phyloP scores from a whole-genome alignment of 2,329 filamentous ascomycete genomes.

The Beauveria asiatica region DNA sequence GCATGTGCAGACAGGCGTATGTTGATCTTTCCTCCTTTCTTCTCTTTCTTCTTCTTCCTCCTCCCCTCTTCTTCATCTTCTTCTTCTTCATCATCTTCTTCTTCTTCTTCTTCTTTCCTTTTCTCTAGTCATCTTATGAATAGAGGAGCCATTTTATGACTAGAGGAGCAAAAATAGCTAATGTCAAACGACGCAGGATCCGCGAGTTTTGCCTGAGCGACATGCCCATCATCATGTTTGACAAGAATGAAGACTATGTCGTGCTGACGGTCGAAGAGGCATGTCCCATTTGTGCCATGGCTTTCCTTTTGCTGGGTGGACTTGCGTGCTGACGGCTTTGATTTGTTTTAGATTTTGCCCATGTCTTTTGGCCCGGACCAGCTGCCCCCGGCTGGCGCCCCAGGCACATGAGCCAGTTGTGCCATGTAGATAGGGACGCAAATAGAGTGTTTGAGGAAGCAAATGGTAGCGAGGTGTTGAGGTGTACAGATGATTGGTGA shows the following conservation, averaged over 20 bases:
- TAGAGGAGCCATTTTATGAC: too few species aligned
- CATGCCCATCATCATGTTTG: slow-evolving; percentile 86
- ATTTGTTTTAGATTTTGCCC: slow-evolving; percentile 47
- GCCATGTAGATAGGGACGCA: neutral
- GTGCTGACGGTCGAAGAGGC: slow-evolving; percentile 62
- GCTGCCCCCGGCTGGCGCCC: slow-evolving; percentile 33
- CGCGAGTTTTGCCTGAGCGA: slow-evolving; percentile 64
- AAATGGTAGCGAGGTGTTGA: slow-evolving; percentile 3
- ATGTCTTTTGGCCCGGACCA: slow-evolving; percentile 59
- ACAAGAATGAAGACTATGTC: slow-evolving; percentile 65
- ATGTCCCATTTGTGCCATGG: slow-evolving; percentile 16
- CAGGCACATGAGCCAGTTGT: slow-evolving; percentile 1
- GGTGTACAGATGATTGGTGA: neutral
- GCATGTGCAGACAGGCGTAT: slow-evolving; percentile 92
- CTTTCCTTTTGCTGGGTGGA: too few species aligned
- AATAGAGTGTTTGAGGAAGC: neutral
- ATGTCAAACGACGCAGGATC: slow-evolving; percentile 43
- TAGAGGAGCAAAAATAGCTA: too few species aligned
- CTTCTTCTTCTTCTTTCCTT: too few species aligned
- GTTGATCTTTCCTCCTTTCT: slow-evolving; percentile 37
- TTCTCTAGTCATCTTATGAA: too few species aligned
- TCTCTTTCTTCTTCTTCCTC: too few species aligned
- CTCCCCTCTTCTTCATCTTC: too few species aligned
- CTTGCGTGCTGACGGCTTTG: neutral
- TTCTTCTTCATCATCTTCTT: too few species aligned